phyloP scores from a whole-genome alignment of 805 yeast species.

The Yamadazyma laniorum region DNA sequence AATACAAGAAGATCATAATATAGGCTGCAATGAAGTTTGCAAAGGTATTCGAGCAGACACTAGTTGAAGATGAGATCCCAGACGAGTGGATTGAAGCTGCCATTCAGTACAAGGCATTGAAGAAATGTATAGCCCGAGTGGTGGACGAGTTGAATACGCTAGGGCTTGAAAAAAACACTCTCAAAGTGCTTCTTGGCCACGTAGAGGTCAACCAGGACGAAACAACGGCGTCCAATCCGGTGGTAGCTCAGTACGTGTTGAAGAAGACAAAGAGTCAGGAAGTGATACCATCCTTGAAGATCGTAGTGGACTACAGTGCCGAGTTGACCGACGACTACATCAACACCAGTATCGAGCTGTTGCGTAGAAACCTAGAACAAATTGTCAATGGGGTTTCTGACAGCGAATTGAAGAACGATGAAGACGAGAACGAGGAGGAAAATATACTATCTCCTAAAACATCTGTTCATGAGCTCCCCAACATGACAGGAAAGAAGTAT shows the following conservation, averaged over 20 bases:
- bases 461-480: conserved; percentile 1
- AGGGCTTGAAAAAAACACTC: conserved; percentile 52
- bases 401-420: not conserved
- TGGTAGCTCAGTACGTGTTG: conserved; percentile 42
- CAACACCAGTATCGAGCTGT: conserved; percentile 9
- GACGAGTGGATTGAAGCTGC: conserved; percentile 66
- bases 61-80: conserved; percentile 61
- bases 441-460: conserved; percentile 9
- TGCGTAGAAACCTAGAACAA: conserved; percentile 12
- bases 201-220: conserved; percentile 34
- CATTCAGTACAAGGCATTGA: conserved; percentile 68
- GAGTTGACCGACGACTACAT: conserved; percentile 32
- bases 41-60: conserved; percentile 61
- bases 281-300: conserved; percentile 39
- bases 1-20: no score
- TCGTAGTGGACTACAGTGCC: conserved; percentile 29
- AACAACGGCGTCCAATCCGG: conserved; percentile 35
- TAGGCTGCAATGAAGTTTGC: conserved; percentile 66
- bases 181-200: conserved; percentile 33
- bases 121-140: conserved; percentile 63
- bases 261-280: conserved; percentile 24
- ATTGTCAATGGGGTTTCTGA: conserved; percentile 13
- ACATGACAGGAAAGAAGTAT: conserved; percentile 17
- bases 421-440: conserved; percentile 1
- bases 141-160: conserved; percentile 59